Percentiles rank a stretch among this genome's conserved stretches.
phyloP scores from a whole-genome alignment of 1,284 basidiomycete species.

The Ceratobasidium sp. region DNA sequence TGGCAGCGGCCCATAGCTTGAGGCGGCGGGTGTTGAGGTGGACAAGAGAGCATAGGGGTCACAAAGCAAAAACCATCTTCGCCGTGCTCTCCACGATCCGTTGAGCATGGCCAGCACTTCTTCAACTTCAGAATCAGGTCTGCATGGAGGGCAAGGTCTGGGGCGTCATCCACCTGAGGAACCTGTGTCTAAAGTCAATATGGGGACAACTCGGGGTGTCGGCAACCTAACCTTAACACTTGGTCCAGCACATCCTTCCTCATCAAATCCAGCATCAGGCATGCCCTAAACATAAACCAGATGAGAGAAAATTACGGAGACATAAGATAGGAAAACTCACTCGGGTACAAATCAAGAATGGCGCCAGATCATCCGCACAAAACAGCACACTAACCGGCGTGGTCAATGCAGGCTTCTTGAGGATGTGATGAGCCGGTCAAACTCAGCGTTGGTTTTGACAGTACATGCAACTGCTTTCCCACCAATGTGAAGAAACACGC shows the following conservation, averaged over 20 bases:
- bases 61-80: not conserved
- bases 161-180: not conserved
- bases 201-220: too few relatives aligned
- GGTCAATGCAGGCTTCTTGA: not conserved
- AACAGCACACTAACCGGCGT: not conserved
- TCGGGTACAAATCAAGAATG: not conserved
- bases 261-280: not conserved
- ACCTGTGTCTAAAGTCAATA: not conserved
- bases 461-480: not conserved
- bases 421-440: not conserved
- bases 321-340: not conserved
- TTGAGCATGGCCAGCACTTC: not conserved
- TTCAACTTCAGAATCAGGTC: not conserved
- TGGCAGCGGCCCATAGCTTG: not conserved
- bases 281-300: not conserved
- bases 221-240: not conserved
- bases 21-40: not conserved
- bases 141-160: not conserved
- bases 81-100: not conserved
- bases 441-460: not conserved
- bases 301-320: not conserved
- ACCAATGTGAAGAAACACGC: not conserved
- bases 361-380: not conserved
- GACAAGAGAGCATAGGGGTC: not conserved
- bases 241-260: not conserved